Base-by-base conservation (phyloP, 352 stramenopile genomes). In the Elongisporangium senticosum region DNA sequence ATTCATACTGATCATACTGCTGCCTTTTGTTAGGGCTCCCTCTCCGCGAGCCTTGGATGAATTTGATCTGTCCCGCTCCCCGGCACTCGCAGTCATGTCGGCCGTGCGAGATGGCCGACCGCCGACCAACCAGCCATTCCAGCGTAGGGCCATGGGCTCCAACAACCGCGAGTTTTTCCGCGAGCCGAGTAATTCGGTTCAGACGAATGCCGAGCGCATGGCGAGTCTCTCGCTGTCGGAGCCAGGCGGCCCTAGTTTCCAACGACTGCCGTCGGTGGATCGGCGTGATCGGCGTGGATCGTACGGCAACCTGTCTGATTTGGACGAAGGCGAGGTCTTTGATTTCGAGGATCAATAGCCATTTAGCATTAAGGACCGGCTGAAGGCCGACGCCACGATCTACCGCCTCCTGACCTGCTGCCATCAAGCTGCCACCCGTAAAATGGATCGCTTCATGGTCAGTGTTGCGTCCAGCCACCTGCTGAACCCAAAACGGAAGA, bases 291-390 rank as follows among this genome's bases (percentile, higher is more conserved):
- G 79, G 39, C 71, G 75, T 10, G 71, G 68, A 7, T 90, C 80
- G 24, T 87, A 79, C 55, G 64, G 71, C 37, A 83, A 65, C 60
- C 58, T 74, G 49, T 79, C 73, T 60, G 73, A 79, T 65, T 57
- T 55, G 5, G 67, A 68, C 37, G 79, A 90, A 55, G 70, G 75
- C 28, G 80, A 74, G 55, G 83, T 90, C 57, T 90, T 90, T 69
- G 68, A 87, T 72, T 88, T 90, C 65, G 80, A 89, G 67, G 79
- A 90, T 49, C 76, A 86, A 66, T 82, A 75, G 69, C 49, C 33
- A 43, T 43, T 17, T 17, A 39, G 11, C 33, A 17, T 43, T 43
- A 43, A 6, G 13, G 13, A 43, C 33, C 10, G 33, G 11, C 33
- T 39, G 28, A 43, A 43, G 11, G 33, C 33, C 11, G 33, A 43